A percentile compares a stretch with the other conserved stretches of the same genome.
Evolutionary conservation across 108 stramenopile genomes (phyloP).

Genomic region (Discostella pseudostelligera): DNA sequence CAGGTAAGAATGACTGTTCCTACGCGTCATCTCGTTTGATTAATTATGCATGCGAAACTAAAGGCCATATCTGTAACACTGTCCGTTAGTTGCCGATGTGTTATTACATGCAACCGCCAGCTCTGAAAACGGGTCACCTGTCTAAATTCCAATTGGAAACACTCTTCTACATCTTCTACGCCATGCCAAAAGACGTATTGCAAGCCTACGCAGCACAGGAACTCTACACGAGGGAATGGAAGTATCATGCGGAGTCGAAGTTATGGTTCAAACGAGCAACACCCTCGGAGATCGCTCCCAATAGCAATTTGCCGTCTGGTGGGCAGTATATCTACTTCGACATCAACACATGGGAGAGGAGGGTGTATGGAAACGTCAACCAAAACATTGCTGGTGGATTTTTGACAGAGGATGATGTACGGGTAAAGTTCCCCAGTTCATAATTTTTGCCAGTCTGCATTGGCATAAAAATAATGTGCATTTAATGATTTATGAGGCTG

Average conservation of each 20-base stretch:
- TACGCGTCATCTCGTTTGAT: background rate
- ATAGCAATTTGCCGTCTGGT: slow-evolving; percentile 37
- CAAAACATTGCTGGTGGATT: slow-evolving; percentile 84
- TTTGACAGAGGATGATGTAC: slow-evolving; percentile 81
- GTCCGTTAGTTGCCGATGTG: slow-evolving; percentile 83
- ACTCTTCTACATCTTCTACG: slow-evolving; percentile 99
- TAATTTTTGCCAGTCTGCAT: slow-evolving; percentile 30
- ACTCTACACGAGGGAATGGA: slow-evolving; percentile 96
- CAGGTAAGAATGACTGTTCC: slow-evolving; percentile 57
- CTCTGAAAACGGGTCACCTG: slow-evolving; percentile 88
- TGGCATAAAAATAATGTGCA: slow-evolving; percentile 34
- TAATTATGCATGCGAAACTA: background rate
- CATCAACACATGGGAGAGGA: slow-evolving; percentile 86
- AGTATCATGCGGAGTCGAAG: slow-evolving; percentile 93
- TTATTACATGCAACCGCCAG: slow-evolving; percentile 95
- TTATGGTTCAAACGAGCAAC: slow-evolving; percentile 92
- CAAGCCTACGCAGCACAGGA: slow-evolving; percentile 98
- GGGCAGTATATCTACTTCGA: slow-evolving; percentile 91
- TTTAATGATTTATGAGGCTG: slow-evolving; percentile 16
- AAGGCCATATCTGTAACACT: slow-evolving; percentile 5
- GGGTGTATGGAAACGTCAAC: slow-evolving; percentile 81
- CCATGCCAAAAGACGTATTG: slow-evolving; percentile 93
- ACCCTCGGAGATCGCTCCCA: slow-evolving; percentile 61
- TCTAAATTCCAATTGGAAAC: slow-evolving; percentile 97
- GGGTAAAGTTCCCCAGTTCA: slow-evolving; percentile 85